Percentiles rank a stretch among this genome's conserved stretches.
Conservation (phyloP, 441 rosid species). For the Gossypium armourianum region DNA sequence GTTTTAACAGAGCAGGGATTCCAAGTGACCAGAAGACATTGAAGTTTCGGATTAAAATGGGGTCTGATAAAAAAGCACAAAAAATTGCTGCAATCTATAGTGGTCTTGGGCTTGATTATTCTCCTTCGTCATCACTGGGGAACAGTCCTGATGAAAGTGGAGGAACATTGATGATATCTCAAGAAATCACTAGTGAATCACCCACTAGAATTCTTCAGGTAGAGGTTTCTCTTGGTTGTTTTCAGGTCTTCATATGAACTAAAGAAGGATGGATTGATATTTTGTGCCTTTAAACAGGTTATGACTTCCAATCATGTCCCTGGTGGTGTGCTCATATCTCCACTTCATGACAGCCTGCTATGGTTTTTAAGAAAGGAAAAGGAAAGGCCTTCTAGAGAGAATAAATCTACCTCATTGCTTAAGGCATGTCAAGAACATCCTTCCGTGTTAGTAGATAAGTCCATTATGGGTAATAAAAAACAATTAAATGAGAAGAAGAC, state of each 20-base stretch:
- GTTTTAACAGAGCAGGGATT: conserved; percentile 21
- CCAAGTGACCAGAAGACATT: conserved; percentile 23
- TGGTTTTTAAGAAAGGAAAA: conserved; percentile 29
- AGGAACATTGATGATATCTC: conserved; percentile 16
- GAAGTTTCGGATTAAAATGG: conserved; percentile 30
- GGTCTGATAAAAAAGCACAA: conserved; percentile 19
- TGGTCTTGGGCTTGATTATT: conserved; percentile 31
- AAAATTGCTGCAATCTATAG: conserved; percentile 27
- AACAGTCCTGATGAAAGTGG: conserved; percentile 32
- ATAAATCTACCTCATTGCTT: conserved; percentile 16
- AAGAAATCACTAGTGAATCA: conserved; percentile 23
- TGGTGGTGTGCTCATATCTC: conserved; percentile 40
- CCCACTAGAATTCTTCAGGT: conserved; percentile 54
- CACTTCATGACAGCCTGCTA: conserved; percentile 44
- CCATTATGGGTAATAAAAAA: conserved; percentile 17
- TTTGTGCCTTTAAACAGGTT: conserved; percentile 44
- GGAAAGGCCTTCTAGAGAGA: conserved; percentile 15
- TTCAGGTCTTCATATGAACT: conserved; percentile 14
- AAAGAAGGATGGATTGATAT: conserved; percentile 15
- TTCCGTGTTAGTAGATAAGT: conserved; percentile 16
- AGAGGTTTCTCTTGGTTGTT: conserved; percentile 19
- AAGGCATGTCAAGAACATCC: conserved; percentile 24
- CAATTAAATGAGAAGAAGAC: conserved; percentile 21
- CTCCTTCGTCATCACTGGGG: conserved; percentile 37
- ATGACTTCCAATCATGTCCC: conserved; percentile 53